A percentile compares a stretch with the other conserved stretches of the same genome.
phyloP scores from a whole-genome alignment of 2,329 filamentous ascomycete species.

The Claviceps paspali region DNA sequence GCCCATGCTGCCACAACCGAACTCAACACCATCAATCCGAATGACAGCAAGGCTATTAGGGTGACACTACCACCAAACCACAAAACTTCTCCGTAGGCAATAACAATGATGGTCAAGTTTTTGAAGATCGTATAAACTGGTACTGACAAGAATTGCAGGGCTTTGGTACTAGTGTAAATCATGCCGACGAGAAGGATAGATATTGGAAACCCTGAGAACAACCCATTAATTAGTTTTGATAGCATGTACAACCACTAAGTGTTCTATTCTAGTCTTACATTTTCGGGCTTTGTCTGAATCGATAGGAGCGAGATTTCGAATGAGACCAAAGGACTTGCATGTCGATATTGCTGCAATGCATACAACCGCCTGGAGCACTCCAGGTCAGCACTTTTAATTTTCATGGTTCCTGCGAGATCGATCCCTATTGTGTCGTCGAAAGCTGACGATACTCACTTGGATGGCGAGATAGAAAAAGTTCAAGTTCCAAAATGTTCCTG shows the following conservation, averaged over 20 bases:
- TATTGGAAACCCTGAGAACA: constrained; percentile 70
- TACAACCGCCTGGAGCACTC: constrained; percentile 54
- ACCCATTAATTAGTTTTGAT: background rate
- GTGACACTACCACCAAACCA: constrained; percentile 95
- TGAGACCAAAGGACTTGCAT: constrained; percentile 68
- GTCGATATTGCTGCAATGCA: constrained; percentile 72
- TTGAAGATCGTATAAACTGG: constrained; percentile 99
- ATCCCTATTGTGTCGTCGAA: no score
- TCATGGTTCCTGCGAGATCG: no score
- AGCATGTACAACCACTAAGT: no score
- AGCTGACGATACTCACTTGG: constrained; percentile 54
- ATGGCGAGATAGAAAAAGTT: constrained; percentile 90
- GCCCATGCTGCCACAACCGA: constrained; percentile 94
- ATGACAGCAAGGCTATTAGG: constrained; percentile 75
- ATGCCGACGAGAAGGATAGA: constrained; percentile 92
- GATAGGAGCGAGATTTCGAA: constrained; percentile 68
- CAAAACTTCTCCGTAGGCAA: constrained; percentile 93
- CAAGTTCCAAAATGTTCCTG: constrained; percentile 79
- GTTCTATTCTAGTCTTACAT: constrained; percentile 44
- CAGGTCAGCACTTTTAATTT: constrained; percentile 1
- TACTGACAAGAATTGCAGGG: constrained; percentile 89
- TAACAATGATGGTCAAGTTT: constrained; percentile 97
- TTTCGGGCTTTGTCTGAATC: constrained; percentile 80
- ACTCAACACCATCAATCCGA: constrained; percentile 91
- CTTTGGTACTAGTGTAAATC: constrained; percentile 97